Evolutionary conservation across 2,329 filamentous ascomycete genomes (phyloP).

Genomic region (Raffaelea arxii): DNA sequence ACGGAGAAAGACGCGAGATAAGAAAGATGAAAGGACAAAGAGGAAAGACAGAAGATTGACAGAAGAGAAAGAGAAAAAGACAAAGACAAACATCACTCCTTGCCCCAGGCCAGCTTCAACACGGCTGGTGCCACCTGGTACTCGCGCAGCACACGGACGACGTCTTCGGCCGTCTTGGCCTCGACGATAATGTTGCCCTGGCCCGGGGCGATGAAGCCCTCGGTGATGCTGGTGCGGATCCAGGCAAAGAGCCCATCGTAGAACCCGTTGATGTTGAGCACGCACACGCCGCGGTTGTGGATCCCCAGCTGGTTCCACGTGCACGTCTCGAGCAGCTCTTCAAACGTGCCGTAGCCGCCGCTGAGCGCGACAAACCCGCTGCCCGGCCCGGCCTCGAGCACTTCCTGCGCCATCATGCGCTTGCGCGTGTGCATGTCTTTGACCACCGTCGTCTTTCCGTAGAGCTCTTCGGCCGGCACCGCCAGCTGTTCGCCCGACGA

Average conservation of each 20-base stretch:
- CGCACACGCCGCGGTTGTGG: constrained; percentile 66
- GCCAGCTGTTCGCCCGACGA: constrained; percentile 26
- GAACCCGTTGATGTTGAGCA: constrained; percentile 84
- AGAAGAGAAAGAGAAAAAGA: constrained; percentile 11
- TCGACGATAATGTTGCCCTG: constrained; percentile 73
- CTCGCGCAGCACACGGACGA: constrained; percentile 56
- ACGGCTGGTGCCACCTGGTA: constrained; percentile 70
- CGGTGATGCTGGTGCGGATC: constrained; percentile 64
- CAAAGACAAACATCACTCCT: constrained; percentile 32
- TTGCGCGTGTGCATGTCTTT: constrained; percentile 96
- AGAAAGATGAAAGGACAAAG: background rate
- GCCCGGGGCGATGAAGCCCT: constrained; percentile 64
- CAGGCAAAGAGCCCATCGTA: constrained; percentile 81
- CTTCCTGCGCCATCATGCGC: constrained; percentile 82
- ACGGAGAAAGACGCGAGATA: too few species aligned
- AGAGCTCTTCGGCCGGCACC: constrained; percentile 55
- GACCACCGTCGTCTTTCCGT: constrained; percentile 80
- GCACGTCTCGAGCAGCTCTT: constrained; percentile 85
- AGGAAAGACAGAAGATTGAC: background rate
- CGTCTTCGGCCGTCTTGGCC: constrained; percentile 61
- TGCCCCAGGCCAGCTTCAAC: constrained; percentile 75
- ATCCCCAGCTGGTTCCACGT: constrained; percentile 98
- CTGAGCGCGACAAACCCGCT: constrained; percentile 82
- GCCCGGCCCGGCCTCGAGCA: constrained; percentile 70
- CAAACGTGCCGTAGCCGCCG: constrained; percentile 89